Conservation (phyloP, 495 filamentous ascomycete species). For the Penicillium arizonense region DNA sequence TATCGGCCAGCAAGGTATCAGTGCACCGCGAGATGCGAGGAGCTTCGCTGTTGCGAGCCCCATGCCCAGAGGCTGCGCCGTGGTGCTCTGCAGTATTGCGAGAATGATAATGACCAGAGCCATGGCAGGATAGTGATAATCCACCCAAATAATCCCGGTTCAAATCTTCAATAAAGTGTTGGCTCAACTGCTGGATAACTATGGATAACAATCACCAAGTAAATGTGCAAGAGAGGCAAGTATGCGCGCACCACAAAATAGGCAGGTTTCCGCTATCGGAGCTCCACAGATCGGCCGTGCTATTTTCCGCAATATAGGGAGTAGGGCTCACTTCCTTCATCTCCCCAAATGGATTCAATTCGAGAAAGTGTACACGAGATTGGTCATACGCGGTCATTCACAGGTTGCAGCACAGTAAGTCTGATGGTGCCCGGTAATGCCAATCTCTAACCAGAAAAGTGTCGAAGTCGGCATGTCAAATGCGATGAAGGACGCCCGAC, state of each 20-base stretch:
- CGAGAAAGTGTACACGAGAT: slow-evolving; percentile 1
- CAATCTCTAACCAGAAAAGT: slow-evolving; percentile 6
- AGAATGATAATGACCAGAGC: no score
- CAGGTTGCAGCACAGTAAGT: slow-evolving; percentile 18
- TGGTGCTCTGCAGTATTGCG: neutral
- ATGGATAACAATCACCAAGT: no score
- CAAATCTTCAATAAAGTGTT: no score
- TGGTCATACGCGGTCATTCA: slow-evolving; percentile 15
- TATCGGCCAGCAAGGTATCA: slow-evolving; percentile 47
- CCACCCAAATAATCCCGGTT: no score
- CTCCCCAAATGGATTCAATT: neutral
- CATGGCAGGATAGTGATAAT: no score
- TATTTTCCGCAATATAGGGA: slow-evolving; percentile 7
- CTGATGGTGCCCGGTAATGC: neutral
- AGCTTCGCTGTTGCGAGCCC: slow-evolving; percentile 29
- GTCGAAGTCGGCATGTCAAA: slow-evolving; percentile 25
- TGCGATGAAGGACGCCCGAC: slow-evolving; percentile 27
- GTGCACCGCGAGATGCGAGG: slow-evolving; percentile 42
- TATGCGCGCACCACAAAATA: slow-evolving; percentile 8
- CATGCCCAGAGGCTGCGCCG: slow-evolving; percentile 35
- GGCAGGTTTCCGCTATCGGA: slow-evolving; percentile 19
- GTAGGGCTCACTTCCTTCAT: neutral
- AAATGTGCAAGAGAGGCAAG: neutral
- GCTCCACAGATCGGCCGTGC: neutral
- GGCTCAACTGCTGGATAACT: no score